Evolutionary conservation across 2,329 filamentous ascomycete genomes (phyloP).

Genomic region (Lachnellula cervina): DNA sequence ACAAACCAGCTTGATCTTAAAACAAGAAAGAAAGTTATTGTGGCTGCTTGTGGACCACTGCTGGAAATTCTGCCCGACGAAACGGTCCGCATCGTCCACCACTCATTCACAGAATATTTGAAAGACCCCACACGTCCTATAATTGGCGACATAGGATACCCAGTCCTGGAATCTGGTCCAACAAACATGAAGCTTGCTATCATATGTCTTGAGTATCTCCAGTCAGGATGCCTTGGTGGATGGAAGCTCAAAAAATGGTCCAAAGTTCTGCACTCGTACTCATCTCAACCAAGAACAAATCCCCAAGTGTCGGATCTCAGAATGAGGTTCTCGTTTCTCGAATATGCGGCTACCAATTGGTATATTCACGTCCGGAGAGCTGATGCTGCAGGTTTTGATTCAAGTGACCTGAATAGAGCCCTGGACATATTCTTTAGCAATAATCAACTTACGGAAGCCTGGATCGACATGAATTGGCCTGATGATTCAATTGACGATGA

Average conservation of each 20-base stretch:
- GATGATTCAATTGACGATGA: background rate
- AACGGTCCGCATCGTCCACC: constrained; percentile 40
- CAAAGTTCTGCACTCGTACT: background rate
- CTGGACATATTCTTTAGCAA: background rate
- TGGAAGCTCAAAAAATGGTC: background rate
- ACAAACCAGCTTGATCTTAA: too few species aligned
- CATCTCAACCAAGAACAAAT: background rate
- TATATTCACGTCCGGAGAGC: constrained; percentile 1
- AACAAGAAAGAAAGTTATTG: constrained; percentile 12
- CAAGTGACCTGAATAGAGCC: background rate
- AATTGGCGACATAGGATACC: background rate
- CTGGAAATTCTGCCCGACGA: constrained; percentile 41
- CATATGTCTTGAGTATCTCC: background rate
- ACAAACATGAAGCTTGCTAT: background rate
- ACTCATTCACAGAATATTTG: constrained; percentile 43
- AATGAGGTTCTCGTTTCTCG: constrained; percentile 9
- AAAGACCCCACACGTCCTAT: constrained; percentile 18
- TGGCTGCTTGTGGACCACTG: constrained; percentile 35
- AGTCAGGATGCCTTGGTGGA: background rate
- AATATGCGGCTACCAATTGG: constrained; percentile 5
- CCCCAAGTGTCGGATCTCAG: background rate
- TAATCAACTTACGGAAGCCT: background rate
- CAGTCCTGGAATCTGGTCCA: background rate
- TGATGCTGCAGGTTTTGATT: background rate
- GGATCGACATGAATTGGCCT: background rate